phyloP scores from a whole-genome alignment of 306 rosid genomes.

The Arachis stenosperma region DNA sequence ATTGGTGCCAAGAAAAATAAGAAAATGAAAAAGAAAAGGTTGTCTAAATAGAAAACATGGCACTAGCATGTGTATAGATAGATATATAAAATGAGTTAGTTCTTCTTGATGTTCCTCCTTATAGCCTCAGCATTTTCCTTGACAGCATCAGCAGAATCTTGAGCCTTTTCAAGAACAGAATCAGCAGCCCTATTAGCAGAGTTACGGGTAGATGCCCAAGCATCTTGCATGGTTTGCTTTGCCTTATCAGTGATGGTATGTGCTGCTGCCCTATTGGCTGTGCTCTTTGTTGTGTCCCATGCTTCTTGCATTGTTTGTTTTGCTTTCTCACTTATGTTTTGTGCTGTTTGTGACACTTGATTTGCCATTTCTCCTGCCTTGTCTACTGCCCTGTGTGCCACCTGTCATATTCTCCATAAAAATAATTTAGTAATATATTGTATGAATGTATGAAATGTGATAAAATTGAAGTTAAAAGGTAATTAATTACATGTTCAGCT shows the following conservation, averaged over 20 bases:
- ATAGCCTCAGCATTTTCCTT: constrained; percentile 42
- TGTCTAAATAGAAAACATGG: constrained; percentile 5
- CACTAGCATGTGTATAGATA: background rate
- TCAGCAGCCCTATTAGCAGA: constrained; percentile 65
- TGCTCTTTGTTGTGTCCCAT: constrained; percentile 63
- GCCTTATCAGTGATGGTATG: constrained; percentile 63
- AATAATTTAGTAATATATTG: too few species aligned
- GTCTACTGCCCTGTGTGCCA: constrained; percentile 45
- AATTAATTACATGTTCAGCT: constrained; percentile 47
- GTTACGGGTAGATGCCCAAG: constrained; percentile 73
- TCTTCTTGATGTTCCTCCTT: constrained; percentile 60
- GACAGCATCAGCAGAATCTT: constrained; percentile 57
- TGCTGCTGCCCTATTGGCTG: constrained; percentile 57
- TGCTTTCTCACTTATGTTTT: constrained; percentile 56
- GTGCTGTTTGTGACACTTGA: constrained; percentile 50
- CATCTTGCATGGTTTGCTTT: constrained; percentile 65
- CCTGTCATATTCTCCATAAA: constrained; percentile 31
- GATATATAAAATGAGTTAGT: constrained; percentile 28
- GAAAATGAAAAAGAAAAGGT: background rate
- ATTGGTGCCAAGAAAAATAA: constrained; percentile 17
- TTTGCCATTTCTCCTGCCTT: constrained; percentile 45
- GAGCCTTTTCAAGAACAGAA: constrained; percentile 46
- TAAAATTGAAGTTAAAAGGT: too few species aligned
- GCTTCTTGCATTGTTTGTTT: constrained; percentile 56
- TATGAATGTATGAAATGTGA: too few species aligned